phyloP scores from a whole-genome alignment of 768 basidiomycete genomes.

The Neoboletus subvelutipes region DNA sequence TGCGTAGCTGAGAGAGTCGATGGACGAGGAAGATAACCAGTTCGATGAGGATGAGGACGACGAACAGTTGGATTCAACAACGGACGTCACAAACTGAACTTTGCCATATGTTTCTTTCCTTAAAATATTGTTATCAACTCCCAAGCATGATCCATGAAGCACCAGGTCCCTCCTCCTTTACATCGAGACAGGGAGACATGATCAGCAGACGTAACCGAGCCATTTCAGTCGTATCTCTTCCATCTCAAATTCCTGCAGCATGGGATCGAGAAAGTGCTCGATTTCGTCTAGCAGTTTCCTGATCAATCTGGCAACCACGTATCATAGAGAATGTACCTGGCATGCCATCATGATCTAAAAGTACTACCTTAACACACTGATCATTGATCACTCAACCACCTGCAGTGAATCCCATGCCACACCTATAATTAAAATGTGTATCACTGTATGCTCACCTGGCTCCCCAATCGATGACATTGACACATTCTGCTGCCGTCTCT shows the following conservation, averaged over 20 bases:
- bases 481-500: too few relatives aligned
- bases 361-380: too few relatives aligned
- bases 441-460: too few relatives aligned
- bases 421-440: too few relatives aligned
- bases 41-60: conserved; percentile 53
- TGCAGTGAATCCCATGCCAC: too few relatives aligned
- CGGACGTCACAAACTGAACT: conserved; percentile 12
- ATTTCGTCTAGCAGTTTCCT: not conserved
- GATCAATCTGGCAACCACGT: not conserved
- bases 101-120: not conserved
- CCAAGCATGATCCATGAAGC: not conserved
- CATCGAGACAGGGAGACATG: not conserved
- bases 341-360: too few relatives aligned
- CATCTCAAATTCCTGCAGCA: not conserved
- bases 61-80: conserved; percentile 22
- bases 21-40: conserved; percentile 67
- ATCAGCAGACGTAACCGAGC: not conserved
- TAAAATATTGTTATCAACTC: not conserved
- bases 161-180: not conserved
- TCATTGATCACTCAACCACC: too few relatives aligned
- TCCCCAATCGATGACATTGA: too few relatives aligned
- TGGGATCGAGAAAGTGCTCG: not conserved
- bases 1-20: conserved; percentile 68
- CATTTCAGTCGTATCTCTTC: not conserved
- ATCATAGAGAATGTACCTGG: too few relatives aligned